Evolutionary conservation across 495 filamentous ascomycete species (phyloP), one percentile per base, ranked within the genome.

Genomic region (Pseudevernia furfuracea): DNA sequence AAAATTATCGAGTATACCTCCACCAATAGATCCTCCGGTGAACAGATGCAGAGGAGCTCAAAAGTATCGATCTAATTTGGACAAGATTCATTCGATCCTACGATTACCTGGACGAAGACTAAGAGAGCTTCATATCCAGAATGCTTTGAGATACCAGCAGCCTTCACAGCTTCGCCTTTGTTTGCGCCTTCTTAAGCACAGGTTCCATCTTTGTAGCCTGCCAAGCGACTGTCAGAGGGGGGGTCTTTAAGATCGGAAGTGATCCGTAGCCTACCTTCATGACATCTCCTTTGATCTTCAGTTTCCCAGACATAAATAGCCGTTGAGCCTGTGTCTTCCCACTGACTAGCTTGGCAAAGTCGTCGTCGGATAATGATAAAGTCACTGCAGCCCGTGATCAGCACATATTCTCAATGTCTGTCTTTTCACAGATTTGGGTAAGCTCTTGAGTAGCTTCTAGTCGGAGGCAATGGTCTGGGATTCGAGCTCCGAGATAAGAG

Each of bases 271-370:
- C 36, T 58, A 68, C 67, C 63, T 71, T 70, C 95, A 97, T 97
- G 58, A 98, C 87, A 76, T 97, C 91, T 58, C 94, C 94, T 84
- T 92, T 95, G 72, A 97, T 85, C 87, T 97, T 98, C 72, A 98
- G 81, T 82, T 96, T 96, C 72, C 94, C 94, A 11, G 82, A 82
- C 92, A 98, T 97, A 80, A 97, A 98, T 63, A 98, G 76, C 70
- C 86, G 86, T 83, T 97, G 94, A 60, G 94, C 92, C 68, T 96
- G 92, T 71, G 88, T 91, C 82, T 96, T 92, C 70, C 95, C 94
- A 58, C 82, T 73, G 58, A 96, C 86, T 62, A 98, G 83, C 71
- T 84, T 84, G 36, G 76, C 81, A 69, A 98, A 98, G 73, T 98
- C 92, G 55, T 82, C 84, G 66, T 98, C 94, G 59, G 88, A 89